Conservation (phyloP, 495 filamentous ascomycete genomes). For the Neurospora tetrasperma region DNA sequence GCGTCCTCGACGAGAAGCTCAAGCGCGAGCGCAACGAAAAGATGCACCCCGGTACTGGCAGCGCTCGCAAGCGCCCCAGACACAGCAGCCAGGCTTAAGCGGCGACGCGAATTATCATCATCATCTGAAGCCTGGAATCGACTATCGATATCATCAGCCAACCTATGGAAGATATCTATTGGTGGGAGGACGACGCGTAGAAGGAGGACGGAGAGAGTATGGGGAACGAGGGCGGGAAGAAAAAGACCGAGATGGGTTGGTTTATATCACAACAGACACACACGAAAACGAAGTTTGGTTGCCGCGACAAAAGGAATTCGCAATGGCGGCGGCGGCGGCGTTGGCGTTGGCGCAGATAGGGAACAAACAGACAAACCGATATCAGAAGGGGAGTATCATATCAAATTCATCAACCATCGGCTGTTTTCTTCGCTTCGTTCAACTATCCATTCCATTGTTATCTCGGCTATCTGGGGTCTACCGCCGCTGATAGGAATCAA, state of each 20-base stretch:
- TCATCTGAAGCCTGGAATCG: not conserved
- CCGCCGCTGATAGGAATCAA: too few species aligned
- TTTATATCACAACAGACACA: not conserved
- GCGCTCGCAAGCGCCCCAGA: constrained; percentile 40
- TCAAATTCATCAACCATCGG: not conserved
- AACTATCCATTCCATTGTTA: not conserved
- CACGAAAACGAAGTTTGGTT: not conserved
- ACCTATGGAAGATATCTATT: not conserved
- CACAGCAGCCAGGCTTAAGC: constrained; percentile 28
- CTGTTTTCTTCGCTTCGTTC: too few species aligned
- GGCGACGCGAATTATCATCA: not conserved
- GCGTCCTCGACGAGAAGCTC: constrained; percentile 50
- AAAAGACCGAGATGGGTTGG: not conserved
- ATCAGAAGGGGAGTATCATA: not conserved
- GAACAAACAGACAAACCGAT: not conserved
- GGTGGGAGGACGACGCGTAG: not conserved
- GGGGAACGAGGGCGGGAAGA: not conserved
- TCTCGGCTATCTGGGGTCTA: too few species aligned
- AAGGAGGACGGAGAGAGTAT: not conserved
- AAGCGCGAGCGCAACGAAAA: constrained; percentile 45
- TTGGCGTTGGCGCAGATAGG: not conserved
- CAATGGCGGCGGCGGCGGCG: not conserved
- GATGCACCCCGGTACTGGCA: constrained; percentile 35
- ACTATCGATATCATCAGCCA: not conserved
- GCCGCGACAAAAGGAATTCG: not conserved